These are phyloP conservation scores for Dryas drummondii DNA, from an alignment of 306 rosid genomes.

Conservation along the genomic window DNA sequence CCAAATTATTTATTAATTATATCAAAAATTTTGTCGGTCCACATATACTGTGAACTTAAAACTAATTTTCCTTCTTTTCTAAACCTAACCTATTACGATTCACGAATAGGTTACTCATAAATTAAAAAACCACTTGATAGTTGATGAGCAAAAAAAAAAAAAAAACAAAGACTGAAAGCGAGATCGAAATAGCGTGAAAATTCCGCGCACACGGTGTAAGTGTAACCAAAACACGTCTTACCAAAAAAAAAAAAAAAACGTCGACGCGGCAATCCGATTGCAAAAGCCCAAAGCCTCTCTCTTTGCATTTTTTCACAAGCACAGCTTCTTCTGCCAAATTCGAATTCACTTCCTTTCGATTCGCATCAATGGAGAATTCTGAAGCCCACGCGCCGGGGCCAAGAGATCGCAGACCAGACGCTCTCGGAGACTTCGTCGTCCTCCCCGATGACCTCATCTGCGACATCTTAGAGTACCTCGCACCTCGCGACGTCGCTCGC, in stretches of 20 bases:
- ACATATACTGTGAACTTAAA: too few relatives aligned
- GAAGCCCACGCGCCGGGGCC: constrained; percentile 14
- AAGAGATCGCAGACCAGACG: constrained; percentile 68
- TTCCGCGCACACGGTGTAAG: constrained; percentile 20
- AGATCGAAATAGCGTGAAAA: constrained; percentile 20
- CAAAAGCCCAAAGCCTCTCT: background rate
- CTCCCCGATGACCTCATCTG: constrained; percentile 88
- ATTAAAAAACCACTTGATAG: too few relatives aligned
- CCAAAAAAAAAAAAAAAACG: too few relatives aligned
- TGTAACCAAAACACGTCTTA: background rate
- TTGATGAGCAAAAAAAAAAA: background rate
- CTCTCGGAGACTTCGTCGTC: constrained; percentile 72
- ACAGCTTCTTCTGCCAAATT: background rate
- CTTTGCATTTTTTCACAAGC: background rate
- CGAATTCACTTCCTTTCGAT: background rate
- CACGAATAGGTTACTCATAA: too few relatives aligned
- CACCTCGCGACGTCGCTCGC: constrained; percentile 72
- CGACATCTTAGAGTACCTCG: constrained; percentile 57
- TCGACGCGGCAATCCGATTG: constrained; percentile 22
- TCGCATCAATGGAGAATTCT: constrained; percentile 41
- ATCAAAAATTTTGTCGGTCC: too few relatives aligned
- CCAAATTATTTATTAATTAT: too few relatives aligned
- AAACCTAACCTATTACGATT: too few relatives aligned
- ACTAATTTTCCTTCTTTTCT: too few relatives aligned
- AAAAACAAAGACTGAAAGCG: background rate